A percentile compares a stretch with the other conserved stretches of the same genome.
Conservation (phyloP, 148 eudicot species). For the Vaccinium macrocarpon region DNA sequence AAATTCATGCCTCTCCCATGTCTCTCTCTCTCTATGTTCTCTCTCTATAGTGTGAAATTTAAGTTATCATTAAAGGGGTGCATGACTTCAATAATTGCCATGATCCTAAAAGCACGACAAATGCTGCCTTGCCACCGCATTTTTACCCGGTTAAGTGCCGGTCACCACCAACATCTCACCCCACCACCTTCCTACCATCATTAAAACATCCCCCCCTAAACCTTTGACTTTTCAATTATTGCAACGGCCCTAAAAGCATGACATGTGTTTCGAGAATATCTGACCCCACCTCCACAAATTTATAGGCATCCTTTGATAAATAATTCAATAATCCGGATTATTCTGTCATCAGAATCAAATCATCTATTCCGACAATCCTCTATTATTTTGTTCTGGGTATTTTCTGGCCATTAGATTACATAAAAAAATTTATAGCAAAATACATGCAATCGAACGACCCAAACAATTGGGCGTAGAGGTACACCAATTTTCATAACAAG, state of each 20-base stretch:
- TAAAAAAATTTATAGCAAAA: too few species aligned
- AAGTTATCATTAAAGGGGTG: constrained; percentile 14
- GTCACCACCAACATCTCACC: neutral
- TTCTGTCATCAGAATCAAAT: too few species aligned
- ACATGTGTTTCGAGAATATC: neutral
- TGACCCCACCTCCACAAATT: neutral
- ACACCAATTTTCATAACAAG: too few species aligned
- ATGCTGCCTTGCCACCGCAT: constrained; percentile 5
- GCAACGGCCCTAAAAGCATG: neutral
- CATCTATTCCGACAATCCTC: too few species aligned
- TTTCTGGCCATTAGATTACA: too few species aligned
- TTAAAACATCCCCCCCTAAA: neutral
- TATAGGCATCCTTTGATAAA: too few species aligned
- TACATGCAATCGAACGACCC: too few species aligned
- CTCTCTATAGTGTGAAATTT: neutral
- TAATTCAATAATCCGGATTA: too few species aligned
- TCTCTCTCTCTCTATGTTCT: neutral
- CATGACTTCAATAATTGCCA: constrained; percentile 21
- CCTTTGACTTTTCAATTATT: constrained; percentile 3
- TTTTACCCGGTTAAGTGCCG: constrained; percentile 12
- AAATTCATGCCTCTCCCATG: constrained; percentile 13
- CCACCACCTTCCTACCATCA: neutral
- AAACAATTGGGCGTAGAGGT: too few species aligned
- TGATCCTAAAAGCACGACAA: constrained; percentile 14
- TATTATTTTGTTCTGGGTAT: too few species aligned